phyloP scores from a whole-genome alignment of 2,329 filamentous ascomycete species.

The Stenocarpella maydis region DNA sequence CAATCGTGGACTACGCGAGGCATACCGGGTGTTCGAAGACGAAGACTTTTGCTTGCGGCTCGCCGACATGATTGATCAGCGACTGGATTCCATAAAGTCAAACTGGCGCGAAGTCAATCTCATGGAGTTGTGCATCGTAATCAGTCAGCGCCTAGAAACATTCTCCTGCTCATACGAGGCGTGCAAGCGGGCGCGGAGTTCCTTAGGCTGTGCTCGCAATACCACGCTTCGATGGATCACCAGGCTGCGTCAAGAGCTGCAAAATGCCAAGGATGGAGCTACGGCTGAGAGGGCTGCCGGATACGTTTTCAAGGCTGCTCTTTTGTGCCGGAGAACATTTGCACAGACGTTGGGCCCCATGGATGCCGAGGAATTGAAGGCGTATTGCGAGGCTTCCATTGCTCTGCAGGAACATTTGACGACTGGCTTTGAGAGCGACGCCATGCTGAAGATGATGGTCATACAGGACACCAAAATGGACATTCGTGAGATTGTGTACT shows the following conservation, averaged over 20 bases:
- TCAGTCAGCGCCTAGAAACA: conserved; percentile 53
- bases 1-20: conserved; percentile 48
- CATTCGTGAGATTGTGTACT: conserved; percentile 46
- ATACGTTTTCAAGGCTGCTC: conserved; percentile 59
- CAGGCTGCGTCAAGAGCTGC: conserved; percentile 55
- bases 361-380: conserved; percentile 37
- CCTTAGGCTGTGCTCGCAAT: conserved; percentile 53
- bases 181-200: conserved; percentile 35
- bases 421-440: conserved; percentile 46
- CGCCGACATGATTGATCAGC: conserved; percentile 52
- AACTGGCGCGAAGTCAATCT: conserved; percentile 68
- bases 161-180: conserved; percentile 32
- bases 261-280: conserved; percentile 47
- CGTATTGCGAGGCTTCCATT: conserved; percentile 51
- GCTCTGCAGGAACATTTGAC: conserved; percentile 57
- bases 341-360: conserved; percentile 12
- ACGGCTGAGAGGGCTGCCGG: conserved; percentile 48
- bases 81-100: conserved; percentile 53
- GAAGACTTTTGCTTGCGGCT: conserved; percentile 57
- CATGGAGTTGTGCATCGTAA: conserved; percentile 65
- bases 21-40: conserved; percentile 61
- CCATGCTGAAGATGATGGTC: conserved; percentile 49
- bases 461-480: conserved; percentile 56
- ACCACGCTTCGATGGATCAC: conserved; percentile 60
- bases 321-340: conserved; percentile 52